Base-by-base conservation (phyloP, 345 rosid genomes). In the Eucalyptus coolabah region DNA sequence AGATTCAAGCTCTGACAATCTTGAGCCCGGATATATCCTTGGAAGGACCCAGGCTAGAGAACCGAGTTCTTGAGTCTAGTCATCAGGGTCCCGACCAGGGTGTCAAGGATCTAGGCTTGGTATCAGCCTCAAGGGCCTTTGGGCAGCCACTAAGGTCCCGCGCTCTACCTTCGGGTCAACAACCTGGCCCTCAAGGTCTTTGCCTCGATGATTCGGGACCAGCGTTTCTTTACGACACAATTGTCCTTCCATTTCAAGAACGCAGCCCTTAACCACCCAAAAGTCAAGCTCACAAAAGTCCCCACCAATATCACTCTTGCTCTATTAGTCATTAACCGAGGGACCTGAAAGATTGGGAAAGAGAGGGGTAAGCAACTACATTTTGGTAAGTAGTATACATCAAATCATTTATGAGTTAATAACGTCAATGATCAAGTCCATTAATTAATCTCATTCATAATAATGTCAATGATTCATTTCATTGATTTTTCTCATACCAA, bases 161-260 rank as follows among this genome's bases (percentile, higher is more conserved):
- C 0, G 5, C 59, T 53, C 11, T 8, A 53, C 59, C 11, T 19
- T 53, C 5, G 0, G 32, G 17, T 60, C 69, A 60, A 30, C 69
- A 1, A 15, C 69, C 34, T 13, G 8, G 17, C 32, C 32, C 12
- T 6, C 69, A 30, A 28, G 69, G 34, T 14, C 69, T 60, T 28
- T 28, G 69, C 15, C 69, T 15, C 17, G 0, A 60, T 60, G 32
- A 28, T 12, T 15, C 17, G 32, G 87, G 10, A 93, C 97, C 97
- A 19, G 95, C 95, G 87, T 96, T 94, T 91, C 32, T 96, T 23
- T 96, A 94, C 63, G 97, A 53, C 59, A 53, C 26, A 3, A 4
- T 53, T 0, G 1, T 53, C 59, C 26, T 53, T 53, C 59, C 59
- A 53, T 53, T 2, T 53, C 23, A 53, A 53, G 59, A 19, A 53